phyloP scores from a whole-genome alignment of 129 eudicot species.

The Chrysanthemum lavandulifolium region DNA sequence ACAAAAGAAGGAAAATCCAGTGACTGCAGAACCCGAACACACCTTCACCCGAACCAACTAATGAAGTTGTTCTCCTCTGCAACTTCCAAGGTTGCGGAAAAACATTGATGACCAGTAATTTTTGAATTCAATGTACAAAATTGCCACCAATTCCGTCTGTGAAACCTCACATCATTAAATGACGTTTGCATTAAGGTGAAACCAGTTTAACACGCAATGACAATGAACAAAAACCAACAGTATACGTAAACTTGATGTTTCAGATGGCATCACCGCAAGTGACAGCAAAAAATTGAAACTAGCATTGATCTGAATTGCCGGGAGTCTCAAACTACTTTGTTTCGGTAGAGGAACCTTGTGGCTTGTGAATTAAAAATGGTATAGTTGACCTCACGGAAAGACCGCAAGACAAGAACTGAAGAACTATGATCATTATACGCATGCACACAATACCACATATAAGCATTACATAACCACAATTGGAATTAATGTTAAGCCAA shows the following conservation, averaged over 20 bases:
- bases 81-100: no score
- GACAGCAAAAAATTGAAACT: slow-evolving; percentile 77
- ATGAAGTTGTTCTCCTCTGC: no score
- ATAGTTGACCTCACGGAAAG: slow-evolving; percentile 60
- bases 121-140: slow-evolving; percentile 35
- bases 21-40: slow-evolving; percentile 54
- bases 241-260: background rate
- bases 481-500: background rate
- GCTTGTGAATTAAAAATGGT: slow-evolving; percentile 66
- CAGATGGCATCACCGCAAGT: slow-evolving; percentile 48
- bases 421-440: slow-evolving; percentile 7
- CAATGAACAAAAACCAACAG: background rate
- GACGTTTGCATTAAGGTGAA: slow-evolving; percentile 53
- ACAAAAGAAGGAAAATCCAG: slow-evolving; percentile 64
- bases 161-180: slow-evolving; percentile 58
- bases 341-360: slow-evolving; percentile 71
- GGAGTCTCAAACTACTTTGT: slow-evolving; percentile 81
- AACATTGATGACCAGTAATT: no score
- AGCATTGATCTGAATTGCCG: slow-evolving; percentile 65
- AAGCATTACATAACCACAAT: slow-evolving; percentile 1
- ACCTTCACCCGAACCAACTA: no score
- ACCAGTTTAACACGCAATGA: background rate
- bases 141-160: slow-evolving; percentile 66
- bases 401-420: slow-evolving; percentile 44
- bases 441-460: background rate